A percentile compares a stretch with the other conserved stretches of the same genome.
Conservation (phyloP, 352 stramenopile species). For the Pythium monospermum region DNA sequence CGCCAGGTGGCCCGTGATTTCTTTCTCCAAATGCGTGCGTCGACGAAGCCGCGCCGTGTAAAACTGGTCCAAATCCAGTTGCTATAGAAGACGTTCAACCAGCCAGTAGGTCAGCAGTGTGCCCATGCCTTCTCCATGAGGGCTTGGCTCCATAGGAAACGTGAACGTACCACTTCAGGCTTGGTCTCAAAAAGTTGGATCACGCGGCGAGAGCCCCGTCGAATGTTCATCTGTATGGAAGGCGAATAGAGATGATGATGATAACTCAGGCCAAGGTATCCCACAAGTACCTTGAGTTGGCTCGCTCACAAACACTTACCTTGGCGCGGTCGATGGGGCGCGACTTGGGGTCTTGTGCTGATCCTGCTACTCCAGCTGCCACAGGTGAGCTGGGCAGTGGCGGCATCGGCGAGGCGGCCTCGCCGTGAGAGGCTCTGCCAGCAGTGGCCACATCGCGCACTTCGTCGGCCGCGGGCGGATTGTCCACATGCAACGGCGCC, state of each 20-base stretch:
- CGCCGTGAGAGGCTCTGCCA: neutral
- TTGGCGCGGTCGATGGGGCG: conserved; percentile 23
- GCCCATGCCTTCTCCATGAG: neutral
- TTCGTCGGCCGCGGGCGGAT: neutral
- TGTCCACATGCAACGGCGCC: neutral
- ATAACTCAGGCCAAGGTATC: no score
- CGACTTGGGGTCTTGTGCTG: no score
- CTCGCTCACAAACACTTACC: conserved; percentile 5
- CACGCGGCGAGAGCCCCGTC: conserved; percentile 21
- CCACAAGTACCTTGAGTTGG: neutral
- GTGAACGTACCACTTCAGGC: conserved; percentile 17
- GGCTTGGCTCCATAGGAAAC: neutral
- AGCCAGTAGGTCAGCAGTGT: neutral
- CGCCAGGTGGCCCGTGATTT: conserved; percentile 42
- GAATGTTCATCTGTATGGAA: conserved; percentile 37
- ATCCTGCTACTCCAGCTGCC: no score
- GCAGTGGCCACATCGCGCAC: neutral
- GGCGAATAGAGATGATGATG: no score
- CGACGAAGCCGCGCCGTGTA: conserved; percentile 46
- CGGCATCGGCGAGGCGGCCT: no score
- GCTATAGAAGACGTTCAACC: conserved; percentile 22
- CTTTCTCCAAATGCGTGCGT: conserved; percentile 44
- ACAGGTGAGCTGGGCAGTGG: no score
- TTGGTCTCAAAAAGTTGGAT: conserved; percentile 26
- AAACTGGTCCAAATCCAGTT: conserved; percentile 54